Base-by-base conservation (phyloP, 768 basidiomycete genomes). In the Tylopilus sp. region DNA sequence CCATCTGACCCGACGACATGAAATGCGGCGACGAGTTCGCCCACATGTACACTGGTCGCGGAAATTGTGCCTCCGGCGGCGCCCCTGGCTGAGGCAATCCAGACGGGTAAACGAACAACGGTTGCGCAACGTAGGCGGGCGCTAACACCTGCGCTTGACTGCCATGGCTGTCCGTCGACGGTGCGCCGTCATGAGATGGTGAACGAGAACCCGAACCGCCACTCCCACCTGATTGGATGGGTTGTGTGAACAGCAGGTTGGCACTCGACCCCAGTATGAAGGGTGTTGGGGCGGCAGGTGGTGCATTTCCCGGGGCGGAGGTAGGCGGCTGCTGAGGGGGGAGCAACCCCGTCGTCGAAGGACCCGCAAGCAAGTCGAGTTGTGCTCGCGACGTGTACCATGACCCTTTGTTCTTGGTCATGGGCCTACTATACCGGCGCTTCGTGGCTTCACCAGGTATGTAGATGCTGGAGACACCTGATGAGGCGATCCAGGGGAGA, bases 401-500 rank as follows among this genome's bases (percentile, higher is more conserved):
- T 1, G 55, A 53, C 1, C 62, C 63, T 18, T 68, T 57, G 41
- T 62, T 55, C 49, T 63, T 70, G 12, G 47, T 15, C 15, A 64
- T 56, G 2, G 59, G 66, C 11, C 67, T 56, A 43, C 68, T 69
- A 48, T 65, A 62, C 31, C 68, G 62, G 21, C 69, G 58, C 0
- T 53, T 55, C 9, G 61, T 59, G 18, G 67, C 51, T 25, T 70
- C 63, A 1, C 75, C 72, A 1, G 78, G 77, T 47, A 75, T 62
- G 57, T 78, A 78, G 41, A 78, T 75, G n/a, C 66, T 71, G 12
- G 79, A 78, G 35, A 75, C 72, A 18, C 74, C 73, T 5, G 74
- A 73, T 1, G 69, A 65, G 0, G 73, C 69, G 6, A 79, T 69
- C 79, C 79, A 80, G 1, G 79, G 79, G 17, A 80, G 68, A 6